These are phyloP conservation scores for Tuber microsphaerosporum DNA, from an alignment of 495 filamentous ascomycete species.

Conservation along the genomic window DNA sequence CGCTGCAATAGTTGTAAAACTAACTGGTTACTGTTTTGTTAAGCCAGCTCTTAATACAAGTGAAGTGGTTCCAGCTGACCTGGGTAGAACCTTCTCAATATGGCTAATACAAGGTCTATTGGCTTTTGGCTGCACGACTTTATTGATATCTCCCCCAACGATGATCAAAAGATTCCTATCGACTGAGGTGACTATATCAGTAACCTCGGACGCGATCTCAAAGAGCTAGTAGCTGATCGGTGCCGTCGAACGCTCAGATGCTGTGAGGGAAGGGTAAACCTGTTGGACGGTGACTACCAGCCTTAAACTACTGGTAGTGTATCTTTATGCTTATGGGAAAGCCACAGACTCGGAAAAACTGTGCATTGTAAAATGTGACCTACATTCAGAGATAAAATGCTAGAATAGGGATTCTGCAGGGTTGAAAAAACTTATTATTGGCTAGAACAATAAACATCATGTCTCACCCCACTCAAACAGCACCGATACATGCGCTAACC, in stretches of 20 bases:
- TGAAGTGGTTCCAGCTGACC: not conserved
- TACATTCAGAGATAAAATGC: no score
- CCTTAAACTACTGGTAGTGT: not conserved
- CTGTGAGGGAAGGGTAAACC: not conserved
- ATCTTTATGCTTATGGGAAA: no score
- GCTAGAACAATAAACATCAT: no score
- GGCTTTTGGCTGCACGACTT: not conserved
- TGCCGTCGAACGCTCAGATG: not conserved
- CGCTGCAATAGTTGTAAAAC: no score
- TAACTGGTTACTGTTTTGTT: conserved; percentile 43
- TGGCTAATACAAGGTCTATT: not conserved
- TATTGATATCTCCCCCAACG: not conserved
- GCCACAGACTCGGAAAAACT: no score
- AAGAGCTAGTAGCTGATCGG: not conserved
- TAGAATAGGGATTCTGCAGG: no score
- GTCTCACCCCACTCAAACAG: no score
- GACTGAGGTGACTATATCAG: not conserved
- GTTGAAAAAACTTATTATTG: no score
- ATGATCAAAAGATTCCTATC: not conserved
- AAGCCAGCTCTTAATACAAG: no score
- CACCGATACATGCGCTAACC: no score
- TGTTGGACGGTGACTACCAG: not conserved
- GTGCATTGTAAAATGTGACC: no score
- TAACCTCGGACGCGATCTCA: not conserved
- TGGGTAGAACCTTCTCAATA: not conserved